A percentile compares a stretch with the other conserved stretches of the same genome.
phyloP scores from a whole-genome alignment of 306 rosid genomes.

The Vicia villosa region DNA sequence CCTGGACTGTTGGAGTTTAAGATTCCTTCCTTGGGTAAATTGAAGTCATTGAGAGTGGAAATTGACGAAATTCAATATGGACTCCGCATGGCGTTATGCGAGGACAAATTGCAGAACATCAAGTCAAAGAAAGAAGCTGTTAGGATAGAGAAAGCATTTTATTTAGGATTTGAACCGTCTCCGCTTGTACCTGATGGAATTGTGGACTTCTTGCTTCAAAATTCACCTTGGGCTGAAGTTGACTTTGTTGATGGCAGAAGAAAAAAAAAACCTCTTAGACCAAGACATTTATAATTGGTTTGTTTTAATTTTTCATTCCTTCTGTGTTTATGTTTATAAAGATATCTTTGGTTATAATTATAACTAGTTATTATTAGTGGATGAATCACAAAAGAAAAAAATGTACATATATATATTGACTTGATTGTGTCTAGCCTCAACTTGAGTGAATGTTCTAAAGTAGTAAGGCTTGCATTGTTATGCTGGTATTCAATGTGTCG shows the following conservation, averaged over 20 bases:
- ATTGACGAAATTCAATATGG: not conserved
- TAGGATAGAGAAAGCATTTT: not conserved
- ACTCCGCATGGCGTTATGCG: not conserved
- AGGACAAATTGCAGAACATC: not conserved
- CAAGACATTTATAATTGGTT: not conserved
- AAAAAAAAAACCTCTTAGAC: not conserved
- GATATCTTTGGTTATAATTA: not conserved
- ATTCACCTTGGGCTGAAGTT: slow-evolving; percentile 31
- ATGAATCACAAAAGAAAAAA: not conserved
- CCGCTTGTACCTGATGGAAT: slow-evolving; percentile 11
- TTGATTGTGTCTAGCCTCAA: not conserved
- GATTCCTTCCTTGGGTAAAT: not conserved
- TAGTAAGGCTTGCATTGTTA: not conserved
- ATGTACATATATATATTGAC: not conserved
- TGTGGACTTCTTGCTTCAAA: slow-evolving; percentile 21
- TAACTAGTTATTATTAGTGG: not conserved
- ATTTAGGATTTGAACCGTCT: not conserved
- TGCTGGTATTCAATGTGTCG: too few relatives aligned
- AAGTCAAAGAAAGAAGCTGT: not conserved
- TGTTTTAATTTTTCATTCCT: not conserved
- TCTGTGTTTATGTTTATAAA: not conserved
- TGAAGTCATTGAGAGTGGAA: not conserved
- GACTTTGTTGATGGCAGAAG: not conserved
- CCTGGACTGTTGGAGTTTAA: not conserved
- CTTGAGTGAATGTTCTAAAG: not conserved